Evolutionary conservation across 306 rosid genomes (phyloP), one percentile per base, ranked within the genome.

Genomic region (Pyrus bretschneideri): DNA sequence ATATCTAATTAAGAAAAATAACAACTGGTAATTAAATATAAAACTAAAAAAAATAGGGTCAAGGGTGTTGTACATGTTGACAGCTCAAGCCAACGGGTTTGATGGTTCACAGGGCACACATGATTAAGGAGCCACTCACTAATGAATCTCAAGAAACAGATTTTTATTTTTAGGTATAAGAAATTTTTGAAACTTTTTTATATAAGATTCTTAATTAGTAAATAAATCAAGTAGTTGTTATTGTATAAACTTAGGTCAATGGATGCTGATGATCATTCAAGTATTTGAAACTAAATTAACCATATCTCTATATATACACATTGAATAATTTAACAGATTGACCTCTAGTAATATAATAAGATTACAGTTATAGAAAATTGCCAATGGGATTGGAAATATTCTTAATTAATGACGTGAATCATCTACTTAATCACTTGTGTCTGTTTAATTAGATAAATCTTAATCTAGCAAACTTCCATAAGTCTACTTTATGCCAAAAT

Each of bases 31-130:
- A 73, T 21, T 22, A 22, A 74, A 14, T 13, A 63, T 13, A 18
- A 31, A 67, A 67, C 45, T 6, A 6, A 35, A 62, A 62, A 22
- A 52, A 45, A 11, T 44, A 38, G 8, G n/a, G 54, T 72, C 58
- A 45, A 44, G 73, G 64, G 18, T 71, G 38, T 25, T 27, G 33
- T 23, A 17, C 44, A 63, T 63, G 69, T 72, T 64, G 62, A 81
- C 85, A 86, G 73, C 82, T 72, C 65, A 72, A 46, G 58, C 74
- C 40, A 67, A 74, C 44, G 40, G 27, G 71, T 38, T 74, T 65
- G 54, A 64, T 40, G 17, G 58, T 13, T 49, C 27, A 63, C 15
- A 52, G 9, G 21, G 61, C 35, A 40, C 35, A 40, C 61, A 65
- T 65, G 61, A 54, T 64, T 29, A 35, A 58, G 42, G 54, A 38